These are phyloP conservation scores for Penicillium sp. DNA, from an alignment of 2,329 filamentous ascomycete genomes.

Conservation along the genomic window DNA sequence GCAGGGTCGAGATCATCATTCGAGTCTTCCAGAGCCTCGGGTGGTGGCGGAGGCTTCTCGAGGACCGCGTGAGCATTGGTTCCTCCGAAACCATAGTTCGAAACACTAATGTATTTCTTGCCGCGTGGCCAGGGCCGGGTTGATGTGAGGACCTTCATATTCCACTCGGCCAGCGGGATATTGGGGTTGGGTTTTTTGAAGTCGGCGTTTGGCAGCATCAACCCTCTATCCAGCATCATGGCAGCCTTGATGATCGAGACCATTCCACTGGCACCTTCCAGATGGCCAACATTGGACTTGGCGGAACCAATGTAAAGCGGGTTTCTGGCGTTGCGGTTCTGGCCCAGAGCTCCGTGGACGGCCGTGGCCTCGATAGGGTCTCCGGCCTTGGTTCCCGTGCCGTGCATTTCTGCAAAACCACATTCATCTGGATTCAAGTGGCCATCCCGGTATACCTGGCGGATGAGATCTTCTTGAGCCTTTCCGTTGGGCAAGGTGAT, in stretches of 20 bases:
- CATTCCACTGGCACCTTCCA: constrained; percentile 27
- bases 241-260: constrained; percentile 34
- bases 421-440: constrained; percentile 31
- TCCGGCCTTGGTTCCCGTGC: constrained; percentile 49
- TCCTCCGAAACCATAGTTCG: constrained; percentile 31
- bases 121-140: constrained; percentile 28
- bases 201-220: constrained; percentile 27
- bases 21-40: constrained; percentile 6
- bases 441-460: constrained; percentile 36
- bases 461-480: constrained; percentile 41
- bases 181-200: constrained; percentile 32
- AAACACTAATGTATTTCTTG: constrained; percentile 28
- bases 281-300: constrained; percentile 40
- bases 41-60: constrained; percentile 14
- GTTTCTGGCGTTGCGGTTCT: constrained; percentile 14
- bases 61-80: constrained; percentile 32
- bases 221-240: constrained; percentile 26
- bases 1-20: constrained; percentile 18
- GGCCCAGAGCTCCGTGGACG: constrained; percentile 19
- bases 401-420: constrained; percentile 43
- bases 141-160: constrained; percentile 23
- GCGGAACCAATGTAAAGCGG: constrained; percentile 27
- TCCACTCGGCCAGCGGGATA: constrained; percentile 25
- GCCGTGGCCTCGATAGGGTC: constrained; percentile 53
- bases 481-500: constrained; percentile 43